Evolutionary conservation across 371 early-diverging fungal species (phyloP).

Genomic region (Mucor mucedo): DNA sequence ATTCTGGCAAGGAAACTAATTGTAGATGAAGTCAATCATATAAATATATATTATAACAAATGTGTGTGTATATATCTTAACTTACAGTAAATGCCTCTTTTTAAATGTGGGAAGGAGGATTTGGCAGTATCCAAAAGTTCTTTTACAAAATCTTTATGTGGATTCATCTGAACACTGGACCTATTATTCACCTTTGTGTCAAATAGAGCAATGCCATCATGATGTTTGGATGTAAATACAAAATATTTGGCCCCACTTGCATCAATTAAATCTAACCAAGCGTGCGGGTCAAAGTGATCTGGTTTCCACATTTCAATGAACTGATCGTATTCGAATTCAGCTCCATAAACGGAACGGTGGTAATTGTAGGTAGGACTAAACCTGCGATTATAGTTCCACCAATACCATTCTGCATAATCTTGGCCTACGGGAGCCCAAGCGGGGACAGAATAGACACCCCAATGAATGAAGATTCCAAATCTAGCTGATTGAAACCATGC

Average conservation of each 20-base stretch:
- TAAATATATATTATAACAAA: too few species aligned
- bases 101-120: conserved; percentile 28
- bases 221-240: conserved; percentile 48
- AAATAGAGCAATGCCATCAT: conserved; percentile 44
- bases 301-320: conserved; percentile 32
- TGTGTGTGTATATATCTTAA: neutral
- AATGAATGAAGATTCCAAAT: conserved; percentile 49
- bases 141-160: conserved; percentile 31
- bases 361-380: conserved; percentile 31
- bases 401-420: conserved; percentile 47
- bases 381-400: conserved; percentile 39
- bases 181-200: conserved; percentile 35
- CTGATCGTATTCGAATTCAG: conserved; percentile 37
- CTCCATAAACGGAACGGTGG: conserved; percentile 32
- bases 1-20: conserved; percentile 46
- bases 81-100: conserved; percentile 43
- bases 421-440: conserved; percentile 43
- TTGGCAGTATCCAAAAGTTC: conserved; percentile 32
- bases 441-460: conserved; percentile 44
- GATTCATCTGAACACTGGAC: conserved; percentile 28
- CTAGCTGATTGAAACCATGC: conserved; percentile 35
- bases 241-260: conserved; percentile 36
- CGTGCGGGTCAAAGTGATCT: conserved; percentile 23
- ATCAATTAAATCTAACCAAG: conserved; percentile 38
- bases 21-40: too few species aligned